Base-by-base conservation (phyloP, 805 yeast species). In the Kuraishia piskuri region DNA sequence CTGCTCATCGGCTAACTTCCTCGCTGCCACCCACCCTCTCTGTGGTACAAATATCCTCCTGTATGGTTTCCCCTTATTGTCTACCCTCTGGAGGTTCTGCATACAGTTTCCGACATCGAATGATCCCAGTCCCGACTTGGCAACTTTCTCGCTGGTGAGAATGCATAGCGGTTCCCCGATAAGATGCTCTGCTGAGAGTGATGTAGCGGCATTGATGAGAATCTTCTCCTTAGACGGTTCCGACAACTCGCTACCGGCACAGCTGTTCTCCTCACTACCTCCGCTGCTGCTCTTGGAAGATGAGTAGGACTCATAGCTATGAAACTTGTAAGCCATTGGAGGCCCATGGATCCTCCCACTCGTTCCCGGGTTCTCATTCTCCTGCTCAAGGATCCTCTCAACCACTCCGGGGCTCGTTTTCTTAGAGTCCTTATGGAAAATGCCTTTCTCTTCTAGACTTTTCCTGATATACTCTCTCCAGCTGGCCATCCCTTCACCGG, bases 21-120 rank as follows among this genome's bases (percentile, higher is more conserved):
- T 66, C n/a, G 65, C 57, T 8, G 77, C 62, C 0, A 75, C 65
- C 84, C 84, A 79, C 0, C 84, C 83, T 46, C 73, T 61, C 10
- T 74, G 74, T 1, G 80, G 82, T 31, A 79, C 67, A 55, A 72
- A 76, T 2, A 77, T 60, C 36, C 84, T 59, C 50, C 76, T 67
- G 51, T 70, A 72, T 5, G 69, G 71, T 47, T 68, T 70, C 0
- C 79, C 79, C 47, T 69, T 63, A 44, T 61, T 63, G 56, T 73
- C 78, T 1, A 55, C 52, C 47, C 52, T 44, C 60, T 54, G 53
- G 40, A 59, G 36, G n/a, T 26, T 53, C 44, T 14, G 50, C 5
- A 37, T 14, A 12, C n/a, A 31, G 17, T 10, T 31, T 14, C n/a
- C 7, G 17, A n/a, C 40, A 31, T 31, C 40, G 14, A 31, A 31